These are phyloP conservation scores for Gaertneriomyces sp. DNA, from an alignment of 192 early-diverging fungal species.

Conservation along the genomic window DNA sequence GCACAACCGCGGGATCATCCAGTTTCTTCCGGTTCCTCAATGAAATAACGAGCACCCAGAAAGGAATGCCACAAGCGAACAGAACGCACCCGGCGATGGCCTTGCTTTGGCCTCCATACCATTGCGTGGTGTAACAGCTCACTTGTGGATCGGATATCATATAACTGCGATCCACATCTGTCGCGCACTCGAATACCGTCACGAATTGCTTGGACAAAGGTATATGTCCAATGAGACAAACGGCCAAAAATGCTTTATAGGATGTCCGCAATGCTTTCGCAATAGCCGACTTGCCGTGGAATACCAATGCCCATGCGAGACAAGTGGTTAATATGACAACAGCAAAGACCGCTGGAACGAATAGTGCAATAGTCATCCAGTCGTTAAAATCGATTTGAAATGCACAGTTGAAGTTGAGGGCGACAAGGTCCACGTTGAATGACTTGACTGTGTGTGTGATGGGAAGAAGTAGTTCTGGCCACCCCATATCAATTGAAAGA, in stretches of 20 bases:
- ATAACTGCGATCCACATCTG: conserved; percentile 27
- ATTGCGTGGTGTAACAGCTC: conserved; percentile 19
- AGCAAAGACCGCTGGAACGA: conserved; percentile 10
- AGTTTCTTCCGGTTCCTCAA: conserved; percentile 5
- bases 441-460: background rate
- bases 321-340: conserved; percentile 5
- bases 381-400: conserved; percentile 6
- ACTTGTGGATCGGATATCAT: conserved; percentile 17
- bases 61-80: conserved; percentile 26
- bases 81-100: conserved; percentile 25
- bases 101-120: conserved; percentile 12
- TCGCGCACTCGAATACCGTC: conserved; percentile 25
- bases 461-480: conserved; percentile 2
- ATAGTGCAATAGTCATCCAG: conserved; percentile 8
- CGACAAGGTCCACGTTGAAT: conserved; percentile 13
- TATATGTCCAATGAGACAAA: conserved; percentile 20
- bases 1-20: conserved; percentile 16
- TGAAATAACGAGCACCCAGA: background rate
- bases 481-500: conserved; percentile 14
- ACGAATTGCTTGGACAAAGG: conserved; percentile 29
- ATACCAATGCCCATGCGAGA: background rate
- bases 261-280: background rate
- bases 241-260: conserved; percentile 12
- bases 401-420: conserved; percentile 16
- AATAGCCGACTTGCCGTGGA: background rate